Conservation (phyloP, 140 eudicot species). For the Stevia rebaudiana region DNA sequence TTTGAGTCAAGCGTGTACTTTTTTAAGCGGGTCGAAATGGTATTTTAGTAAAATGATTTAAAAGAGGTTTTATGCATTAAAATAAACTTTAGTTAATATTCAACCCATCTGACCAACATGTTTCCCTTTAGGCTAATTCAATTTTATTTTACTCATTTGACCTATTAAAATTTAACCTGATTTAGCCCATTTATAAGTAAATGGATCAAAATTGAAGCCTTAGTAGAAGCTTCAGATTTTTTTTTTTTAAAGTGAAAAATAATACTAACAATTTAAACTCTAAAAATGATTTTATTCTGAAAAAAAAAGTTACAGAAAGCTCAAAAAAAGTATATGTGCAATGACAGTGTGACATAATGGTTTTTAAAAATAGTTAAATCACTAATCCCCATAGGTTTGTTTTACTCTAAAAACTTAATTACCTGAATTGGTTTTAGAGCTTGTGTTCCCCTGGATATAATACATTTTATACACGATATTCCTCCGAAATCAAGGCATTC, state of each 20-base stretch:
- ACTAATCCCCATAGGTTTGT: neutral
- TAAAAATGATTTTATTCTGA: neutral
- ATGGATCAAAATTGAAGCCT: neutral
- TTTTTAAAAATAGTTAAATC: neutral
- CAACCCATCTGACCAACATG: neutral
- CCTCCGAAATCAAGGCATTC: conserved; percentile 88
- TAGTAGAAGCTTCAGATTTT: neutral
- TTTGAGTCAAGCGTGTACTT: neutral
- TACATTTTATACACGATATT: conserved; percentile 66
- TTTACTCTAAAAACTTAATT: neutral
- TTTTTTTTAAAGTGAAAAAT: neutral
- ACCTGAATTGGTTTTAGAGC: conserved; percentile 43
- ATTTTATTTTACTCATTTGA: neutral
- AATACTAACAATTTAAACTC: neutral
- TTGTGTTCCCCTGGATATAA: conserved; percentile 41
- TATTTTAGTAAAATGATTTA: neutral
- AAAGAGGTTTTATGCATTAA: neutral
- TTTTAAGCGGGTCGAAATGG: neutral
- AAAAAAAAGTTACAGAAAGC: neutral
- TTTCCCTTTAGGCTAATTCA: neutral
- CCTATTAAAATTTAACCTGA: neutral
- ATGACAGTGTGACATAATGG: neutral
- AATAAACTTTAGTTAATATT: neutral
- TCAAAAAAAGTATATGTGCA: neutral
- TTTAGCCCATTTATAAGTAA: neutral